A percentile compares a stretch with the other conserved stretches of the same genome.
phyloP scores from a whole-genome alignment of 345 rosid genomes.

The Brassica rapa region DNA sequence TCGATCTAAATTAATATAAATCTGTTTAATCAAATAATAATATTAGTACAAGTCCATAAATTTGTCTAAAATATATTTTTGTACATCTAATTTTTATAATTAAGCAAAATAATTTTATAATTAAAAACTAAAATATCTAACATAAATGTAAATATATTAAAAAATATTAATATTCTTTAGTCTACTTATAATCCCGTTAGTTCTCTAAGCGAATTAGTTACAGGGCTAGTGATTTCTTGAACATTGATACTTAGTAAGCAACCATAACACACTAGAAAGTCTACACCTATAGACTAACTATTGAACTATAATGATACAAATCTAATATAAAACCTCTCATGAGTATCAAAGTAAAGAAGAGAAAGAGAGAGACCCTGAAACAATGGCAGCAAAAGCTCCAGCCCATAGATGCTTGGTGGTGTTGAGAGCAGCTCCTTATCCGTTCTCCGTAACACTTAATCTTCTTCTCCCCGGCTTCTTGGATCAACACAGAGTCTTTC shows the following conservation, averaged over 20 bases:
- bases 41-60: no score
- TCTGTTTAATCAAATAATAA: no score
- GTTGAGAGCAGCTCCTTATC: constrained; percentile 42
- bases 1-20: no score
- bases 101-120: no score
- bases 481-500: constrained; percentile 26
- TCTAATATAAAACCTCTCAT: not conserved
- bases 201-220: no score
- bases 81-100: no score
- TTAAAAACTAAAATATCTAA: no score
- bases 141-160: no score
- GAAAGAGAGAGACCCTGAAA: constrained; percentile 57
- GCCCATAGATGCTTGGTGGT: constrained; percentile 76
- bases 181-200: no score
- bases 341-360: not conserved
- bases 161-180: no score
- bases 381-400: constrained; percentile 82
- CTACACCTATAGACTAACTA: constrained; percentile 12
- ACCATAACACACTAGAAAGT: constrained; percentile 16
- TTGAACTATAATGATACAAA: not conserved
- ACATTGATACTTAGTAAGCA: not conserved
- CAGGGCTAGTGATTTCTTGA: no score
- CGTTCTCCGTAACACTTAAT: constrained; percentile 27
- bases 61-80: no score
- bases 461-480: constrained; percentile 8